Conservation (phyloP, 2,329 filamentous ascomycete species). For the Fragosphaeria purpurea region DNA sequence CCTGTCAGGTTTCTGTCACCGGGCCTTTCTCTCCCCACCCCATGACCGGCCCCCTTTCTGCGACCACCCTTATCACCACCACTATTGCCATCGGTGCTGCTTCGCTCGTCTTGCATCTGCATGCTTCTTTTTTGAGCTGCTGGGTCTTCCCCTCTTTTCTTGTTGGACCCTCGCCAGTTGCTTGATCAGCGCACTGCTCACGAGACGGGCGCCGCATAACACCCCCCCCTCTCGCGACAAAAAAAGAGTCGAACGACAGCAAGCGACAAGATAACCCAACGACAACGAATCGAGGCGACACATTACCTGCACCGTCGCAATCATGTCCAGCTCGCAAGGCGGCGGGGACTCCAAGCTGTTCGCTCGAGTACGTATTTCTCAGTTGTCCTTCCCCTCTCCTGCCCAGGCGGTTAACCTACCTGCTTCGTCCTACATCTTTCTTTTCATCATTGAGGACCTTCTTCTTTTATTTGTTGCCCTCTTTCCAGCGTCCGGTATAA, state of each 20-base stretch:
- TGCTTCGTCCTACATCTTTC: not conserved
- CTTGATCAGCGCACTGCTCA: not conserved
- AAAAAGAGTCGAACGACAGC: slow-evolving; percentile 3
- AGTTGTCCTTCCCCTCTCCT: not conserved
- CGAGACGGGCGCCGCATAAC: not conserved
- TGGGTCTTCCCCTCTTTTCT: not conserved
- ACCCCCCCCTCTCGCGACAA: not conserved
- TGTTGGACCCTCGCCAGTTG: not conserved
- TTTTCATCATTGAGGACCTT: not conserved
- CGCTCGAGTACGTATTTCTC: slow-evolving; percentile 60
- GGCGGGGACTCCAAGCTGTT: slow-evolving; percentile 99
- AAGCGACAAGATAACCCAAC: not conserved
- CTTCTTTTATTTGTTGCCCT: not conserved
- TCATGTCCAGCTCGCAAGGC: slow-evolving; percentile 47
- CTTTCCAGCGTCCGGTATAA: no score
- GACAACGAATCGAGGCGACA: slow-evolving; percentile 1
- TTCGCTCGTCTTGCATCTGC: not conserved
- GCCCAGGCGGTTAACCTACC: not conserved
- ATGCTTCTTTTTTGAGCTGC: not conserved
- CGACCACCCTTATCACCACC: no score
- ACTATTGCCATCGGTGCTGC: not conserved
- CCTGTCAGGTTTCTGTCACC: no score
- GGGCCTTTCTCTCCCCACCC: no score
- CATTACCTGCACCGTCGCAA: not conserved
- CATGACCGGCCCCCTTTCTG: no score